These are phyloP conservation scores for Chrysosporium keratinophilum DNA, from an alignment of 2,329 filamentous ascomycete genomes.

Conservation along the genomic window DNA sequence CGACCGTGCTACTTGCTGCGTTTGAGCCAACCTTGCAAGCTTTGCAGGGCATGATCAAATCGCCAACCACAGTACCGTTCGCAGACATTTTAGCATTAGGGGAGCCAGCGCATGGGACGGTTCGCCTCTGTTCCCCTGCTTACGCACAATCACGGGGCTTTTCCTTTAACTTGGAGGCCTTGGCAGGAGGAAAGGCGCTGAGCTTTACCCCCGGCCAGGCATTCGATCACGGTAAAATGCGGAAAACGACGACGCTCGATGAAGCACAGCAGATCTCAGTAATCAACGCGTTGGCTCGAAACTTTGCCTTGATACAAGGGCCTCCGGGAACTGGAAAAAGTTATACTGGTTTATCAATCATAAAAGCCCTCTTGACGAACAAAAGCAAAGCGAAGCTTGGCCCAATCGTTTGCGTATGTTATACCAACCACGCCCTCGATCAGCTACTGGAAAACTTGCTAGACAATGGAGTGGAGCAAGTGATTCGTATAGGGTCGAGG, in stretches of 20 bases:
- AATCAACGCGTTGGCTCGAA: slow-evolving; percentile 29
- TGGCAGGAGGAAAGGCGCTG: slow-evolving; percentile 15
- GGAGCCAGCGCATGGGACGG: neutral
- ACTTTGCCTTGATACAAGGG: slow-evolving; percentile 55
- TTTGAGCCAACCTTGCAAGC: slow-evolving; percentile 49
- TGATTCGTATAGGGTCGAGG: slow-evolving; percentile 53
- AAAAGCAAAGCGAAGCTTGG: slow-evolving; percentile 29
- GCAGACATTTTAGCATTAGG: slow-evolving; percentile 37
- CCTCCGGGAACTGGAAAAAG: slow-evolving; percentile 62
- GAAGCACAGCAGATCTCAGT: slow-evolving; percentile 21
- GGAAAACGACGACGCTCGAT: slow-evolving; percentile 42
- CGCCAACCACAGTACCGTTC: slow-evolving; percentile 39
- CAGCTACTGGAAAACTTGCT: slow-evolving; percentile 57
- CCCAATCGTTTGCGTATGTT: slow-evolving; percentile 44
- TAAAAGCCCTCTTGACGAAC: slow-evolving; percentile 36
- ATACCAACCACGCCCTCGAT: slow-evolving; percentile 58
- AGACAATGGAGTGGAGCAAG: slow-evolving; percentile 44
- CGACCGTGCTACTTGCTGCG: slow-evolving; percentile 47
- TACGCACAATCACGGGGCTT: slow-evolving; percentile 18
- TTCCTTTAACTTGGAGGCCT: slow-evolving; percentile 18
- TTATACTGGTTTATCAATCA: slow-evolving; percentile 50
- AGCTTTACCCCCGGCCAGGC: slow-evolving; percentile 21
- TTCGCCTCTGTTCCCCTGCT: slow-evolving; percentile 17
- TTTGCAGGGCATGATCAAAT: slow-evolving; percentile 44
- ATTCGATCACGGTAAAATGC: slow-evolving; percentile 26